Conservation (phyloP, 1,139 yeast species). For the Blastobotrys arbuscula region DNA sequence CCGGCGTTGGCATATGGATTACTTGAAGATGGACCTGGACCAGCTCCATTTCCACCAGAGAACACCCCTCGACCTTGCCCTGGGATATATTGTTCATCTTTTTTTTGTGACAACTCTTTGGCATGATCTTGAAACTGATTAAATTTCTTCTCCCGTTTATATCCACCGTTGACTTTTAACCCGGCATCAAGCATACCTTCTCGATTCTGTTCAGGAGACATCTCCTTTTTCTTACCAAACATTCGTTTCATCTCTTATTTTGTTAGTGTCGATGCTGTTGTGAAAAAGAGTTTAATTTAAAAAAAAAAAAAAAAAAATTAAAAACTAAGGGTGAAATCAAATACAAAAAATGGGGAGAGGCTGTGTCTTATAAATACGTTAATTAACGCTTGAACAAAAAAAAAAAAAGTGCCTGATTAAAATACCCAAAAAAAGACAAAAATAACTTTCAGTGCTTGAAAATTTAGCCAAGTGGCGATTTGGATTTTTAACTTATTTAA, state of each 20-base stretch:
- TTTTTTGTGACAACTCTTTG: constrained; percentile 19
- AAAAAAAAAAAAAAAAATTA: not conserved
- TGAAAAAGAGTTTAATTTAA: too few relatives aligned
- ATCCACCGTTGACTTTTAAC: constrained; percentile 23
- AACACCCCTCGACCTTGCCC: constrained; percentile 11
- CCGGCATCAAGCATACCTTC: constrained; percentile 29
- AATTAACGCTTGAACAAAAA: too few relatives aligned
- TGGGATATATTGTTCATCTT: constrained; percentile 10
- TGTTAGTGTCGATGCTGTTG: too few relatives aligned
- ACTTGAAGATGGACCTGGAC: constrained; percentile 30
- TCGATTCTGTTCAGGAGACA: constrained; percentile 32
- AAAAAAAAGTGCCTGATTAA: too few relatives aligned
- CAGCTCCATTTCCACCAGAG: constrained; percentile 7
- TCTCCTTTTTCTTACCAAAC: constrained; percentile 34
- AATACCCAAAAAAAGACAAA: too few relatives aligned
- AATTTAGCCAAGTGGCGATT: too few relatives aligned
- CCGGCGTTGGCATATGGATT: constrained; percentile 39
- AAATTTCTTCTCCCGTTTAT: constrained; percentile 33
- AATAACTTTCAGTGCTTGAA: too few relatives aligned
- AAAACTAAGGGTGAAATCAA: not conserved
- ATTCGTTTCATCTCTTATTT: constrained; percentile 28
- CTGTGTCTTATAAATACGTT: constrained; percentile 3
- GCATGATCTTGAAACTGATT: constrained; percentile 34
- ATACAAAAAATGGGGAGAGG: not conserved
- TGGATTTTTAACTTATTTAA: too few relatives aligned